A percentile compares a stretch with the other conserved stretches of the same genome.
Conservation (phyloP, 129 eudicot species). For the Silybum marianum region DNA sequence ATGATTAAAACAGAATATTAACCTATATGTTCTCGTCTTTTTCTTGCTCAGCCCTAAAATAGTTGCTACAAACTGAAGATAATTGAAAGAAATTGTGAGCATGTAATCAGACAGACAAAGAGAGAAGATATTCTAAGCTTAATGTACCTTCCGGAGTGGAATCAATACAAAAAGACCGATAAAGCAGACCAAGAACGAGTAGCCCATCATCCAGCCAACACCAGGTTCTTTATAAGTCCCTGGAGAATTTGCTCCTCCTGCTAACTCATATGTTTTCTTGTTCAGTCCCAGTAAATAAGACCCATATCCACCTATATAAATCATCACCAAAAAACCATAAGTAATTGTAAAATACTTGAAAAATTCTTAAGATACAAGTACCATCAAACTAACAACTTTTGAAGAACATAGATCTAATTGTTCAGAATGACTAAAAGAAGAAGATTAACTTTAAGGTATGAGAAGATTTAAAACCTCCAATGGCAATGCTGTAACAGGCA, state of each 20-base stretch:
- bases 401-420: not conserved
- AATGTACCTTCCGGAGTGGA: constrained; percentile 75
- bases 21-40: constrained; percentile 3
- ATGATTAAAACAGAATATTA: constrained; percentile 1
- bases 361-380: not conserved
- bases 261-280: constrained; percentile 70
- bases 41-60: not conserved
- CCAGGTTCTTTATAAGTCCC: constrained; percentile 67
- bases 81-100: not conserved
- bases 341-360: not conserved
- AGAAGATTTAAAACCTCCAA: constrained; percentile 50
- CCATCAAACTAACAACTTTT: not conserved
- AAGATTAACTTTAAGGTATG: not conserved
- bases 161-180: constrained; percentile 81
- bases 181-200: constrained; percentile 69
- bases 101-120: not conserved
- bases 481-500: constrained; percentile 78
- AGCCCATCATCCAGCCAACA: constrained; percentile 79
- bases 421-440: not conserved
- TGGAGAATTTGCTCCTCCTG: constrained; percentile 55
- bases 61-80: not conserved
- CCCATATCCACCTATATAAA: constrained; percentile 69
- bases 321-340: constrained; percentile 7
- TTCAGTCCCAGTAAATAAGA: constrained; percentile 67
- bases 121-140: constrained; percentile 2